These are phyloP conservation scores for Yamadazyma tumulicola DNA, from an alignment of 805 yeast species.

Conservation along the genomic window DNA sequence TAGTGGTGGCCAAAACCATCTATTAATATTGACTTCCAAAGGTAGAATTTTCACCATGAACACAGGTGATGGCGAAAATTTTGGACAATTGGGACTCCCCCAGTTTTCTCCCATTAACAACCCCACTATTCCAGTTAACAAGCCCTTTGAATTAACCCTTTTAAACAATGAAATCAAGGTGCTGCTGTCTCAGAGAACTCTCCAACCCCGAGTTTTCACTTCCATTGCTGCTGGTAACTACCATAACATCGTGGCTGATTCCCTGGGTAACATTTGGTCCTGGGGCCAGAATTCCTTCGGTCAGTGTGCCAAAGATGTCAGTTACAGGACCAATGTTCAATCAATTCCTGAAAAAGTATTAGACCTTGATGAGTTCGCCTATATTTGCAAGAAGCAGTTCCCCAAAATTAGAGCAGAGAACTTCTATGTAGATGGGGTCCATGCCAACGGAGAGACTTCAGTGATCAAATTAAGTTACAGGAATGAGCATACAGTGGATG, in stretches of 20 bases:
- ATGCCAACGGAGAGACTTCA: conserved; percentile 64
- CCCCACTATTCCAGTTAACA: conserved; percentile 20
- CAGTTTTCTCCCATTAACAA: conserved; percentile 52
- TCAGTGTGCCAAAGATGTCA: conserved; percentile 72
- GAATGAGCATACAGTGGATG: conserved; percentile 15
- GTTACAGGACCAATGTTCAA: conserved; percentile 60
- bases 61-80: conserved; percentile 47
- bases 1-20: conserved; percentile 62
- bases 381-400: conserved; percentile 26
- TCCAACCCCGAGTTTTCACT: conserved; percentile 44
- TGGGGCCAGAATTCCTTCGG: conserved; percentile 87
- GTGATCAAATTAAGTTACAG: conserved; percentile 24
- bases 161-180: conserved; percentile 46
- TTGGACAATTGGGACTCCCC: conserved; percentile 87
- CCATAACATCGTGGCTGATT: conserved; percentile 71
- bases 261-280: conserved; percentile 66
- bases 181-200: conserved; percentile 17
- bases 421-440: conserved; percentile 28
- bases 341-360: conserved; percentile 55
- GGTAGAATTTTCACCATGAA: conserved; percentile 64
- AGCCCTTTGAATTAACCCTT: conserved; percentile 48
- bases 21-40: conserved; percentile 55
- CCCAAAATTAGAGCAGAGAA: conserved; percentile 30
- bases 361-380: conserved; percentile 11
- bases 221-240: conserved; percentile 69